Conservation (phyloP, 768 basidiomycete species). For the Coprinopsis strossmayeri region DNA sequence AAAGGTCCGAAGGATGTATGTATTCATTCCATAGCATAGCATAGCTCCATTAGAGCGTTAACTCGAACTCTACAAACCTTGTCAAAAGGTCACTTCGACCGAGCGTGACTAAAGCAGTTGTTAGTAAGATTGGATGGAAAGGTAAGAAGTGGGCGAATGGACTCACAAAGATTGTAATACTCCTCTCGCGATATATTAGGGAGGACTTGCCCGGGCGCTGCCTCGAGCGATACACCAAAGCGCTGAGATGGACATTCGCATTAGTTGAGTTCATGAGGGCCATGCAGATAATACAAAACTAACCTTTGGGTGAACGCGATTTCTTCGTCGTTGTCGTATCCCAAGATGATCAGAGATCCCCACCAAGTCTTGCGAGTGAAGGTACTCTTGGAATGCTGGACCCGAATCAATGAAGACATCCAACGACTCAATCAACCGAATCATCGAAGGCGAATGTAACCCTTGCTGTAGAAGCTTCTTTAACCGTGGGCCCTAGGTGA, state of each 20-base stretch:
- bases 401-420: constrained; percentile 37
- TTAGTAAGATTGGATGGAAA: not conserved
- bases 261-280: too few species aligned
- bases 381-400: constrained; percentile 26
- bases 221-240: constrained; percentile 26
- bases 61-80: constrained; percentile 31
- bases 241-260: constrained; percentile 17
- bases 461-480: constrained; percentile 22
- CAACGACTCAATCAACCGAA: constrained; percentile 29
- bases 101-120: constrained; percentile 27
- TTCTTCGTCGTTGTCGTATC: constrained; percentile 20
- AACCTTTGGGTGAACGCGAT: constrained; percentile 32
- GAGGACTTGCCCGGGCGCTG: constrained; percentile 20
- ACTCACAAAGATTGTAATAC: constrained; percentile 34
- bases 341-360: constrained; percentile 18
- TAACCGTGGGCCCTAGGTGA: constrained; percentile 20
- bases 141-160: not conserved
- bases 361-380: constrained; percentile 20
- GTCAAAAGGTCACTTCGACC: constrained; percentile 27
- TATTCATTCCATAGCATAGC: too few species aligned
- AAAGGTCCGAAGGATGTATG: too few species aligned
- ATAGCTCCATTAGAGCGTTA: not conserved
- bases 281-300: too few species aligned
- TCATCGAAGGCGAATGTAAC: constrained; percentile 26
- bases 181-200: constrained; percentile 30